A percentile compares a stretch with the other conserved stretches of the same genome.
Evolutionary conservation across 2,329 filamentous ascomycete species (phyloP).

Genomic region (Sporothrix euskadiensis): DNA sequence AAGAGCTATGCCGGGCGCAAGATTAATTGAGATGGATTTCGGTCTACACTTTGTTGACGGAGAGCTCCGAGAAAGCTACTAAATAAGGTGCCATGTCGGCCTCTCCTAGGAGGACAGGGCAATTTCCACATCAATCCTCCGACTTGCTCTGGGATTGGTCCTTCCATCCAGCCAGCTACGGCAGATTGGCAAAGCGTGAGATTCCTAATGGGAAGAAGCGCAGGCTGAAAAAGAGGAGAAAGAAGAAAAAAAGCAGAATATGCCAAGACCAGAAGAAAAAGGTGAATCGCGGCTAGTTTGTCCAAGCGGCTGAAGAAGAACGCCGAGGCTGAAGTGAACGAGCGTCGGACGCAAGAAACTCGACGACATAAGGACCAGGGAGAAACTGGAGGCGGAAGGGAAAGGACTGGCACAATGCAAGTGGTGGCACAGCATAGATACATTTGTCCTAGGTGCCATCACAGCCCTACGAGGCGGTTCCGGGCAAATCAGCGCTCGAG

Average conservation of each 20-base stretch:
- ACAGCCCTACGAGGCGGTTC: constrained; percentile 22
- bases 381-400: background rate
- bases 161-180: background rate
- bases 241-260: background rate
- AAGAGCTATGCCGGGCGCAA: background rate
- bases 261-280: background rate
- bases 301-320: constrained; percentile 22
- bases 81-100: background rate
- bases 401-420: background rate
- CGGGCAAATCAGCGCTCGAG: constrained; percentile 18
- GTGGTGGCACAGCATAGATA: no score
- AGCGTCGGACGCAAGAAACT: background rate
- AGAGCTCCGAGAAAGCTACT: background rate
- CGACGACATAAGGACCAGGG: background rate
- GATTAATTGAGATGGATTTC: no score
- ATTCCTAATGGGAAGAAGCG: background rate
- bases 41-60: background rate
- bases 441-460: background rate
- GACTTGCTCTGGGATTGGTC: background rate
- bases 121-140: background rate
- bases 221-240: background rate
- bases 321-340: constrained; percentile 20
- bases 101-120: background rate
- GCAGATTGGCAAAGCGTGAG: background rate
- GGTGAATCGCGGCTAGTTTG: background rate